phyloP scores from a whole-genome alignment of 2,329 filamentous ascomycete species.

The Colletotrichum horii region DNA sequence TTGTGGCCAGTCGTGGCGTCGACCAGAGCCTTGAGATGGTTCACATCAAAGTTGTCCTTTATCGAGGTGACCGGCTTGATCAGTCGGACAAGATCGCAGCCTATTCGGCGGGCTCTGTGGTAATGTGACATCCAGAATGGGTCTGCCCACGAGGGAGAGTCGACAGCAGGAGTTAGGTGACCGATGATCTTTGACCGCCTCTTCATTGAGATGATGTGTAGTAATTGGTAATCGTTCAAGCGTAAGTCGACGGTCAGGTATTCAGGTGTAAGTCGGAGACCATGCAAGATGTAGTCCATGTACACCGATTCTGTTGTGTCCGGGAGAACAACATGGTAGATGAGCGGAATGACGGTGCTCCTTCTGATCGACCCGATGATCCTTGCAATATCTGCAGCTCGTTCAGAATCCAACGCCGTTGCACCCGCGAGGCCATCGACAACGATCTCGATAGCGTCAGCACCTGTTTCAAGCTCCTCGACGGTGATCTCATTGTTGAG shows the following conservation, averaged over 20 bases:
- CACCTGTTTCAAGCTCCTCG: slow-evolving; percentile 69
- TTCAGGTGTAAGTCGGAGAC: slow-evolving; percentile 66
- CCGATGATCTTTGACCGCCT: slow-evolving; percentile 68
- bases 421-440: slow-evolving; percentile 40
- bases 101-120: slow-evolving; percentile 58
- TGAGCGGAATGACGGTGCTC: slow-evolving; percentile 64
- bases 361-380: slow-evolving; percentile 66
- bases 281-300: slow-evolving; percentile 62
- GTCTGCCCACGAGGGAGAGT: slow-evolving; percentile 60
- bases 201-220: slow-evolving; percentile 53
- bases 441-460: slow-evolving; percentile 70
- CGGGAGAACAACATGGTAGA: slow-evolving; percentile 55
- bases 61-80: slow-evolving; percentile 60
- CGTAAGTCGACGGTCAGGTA: slow-evolving; percentile 68
- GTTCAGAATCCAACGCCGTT: slow-evolving; percentile 27
- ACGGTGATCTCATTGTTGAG: slow-evolving; percentile 60
- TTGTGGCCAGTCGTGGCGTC: slow-evolving; percentile 44
- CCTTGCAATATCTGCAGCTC: slow-evolving; percentile 59
- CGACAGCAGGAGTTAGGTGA: slow-evolving; percentile 48
- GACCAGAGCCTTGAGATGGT: slow-evolving; percentile 57
- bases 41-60: slow-evolving; percentile 68
- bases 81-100: slow-evolving; percentile 68
- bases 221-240: slow-evolving; percentile 55
- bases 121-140: slow-evolving; percentile 62
- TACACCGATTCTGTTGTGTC: slow-evolving; percentile 44